Base-by-base conservation (phyloP, 2,329 filamentous ascomycete species). In the Colletotrichum agaves region DNA sequence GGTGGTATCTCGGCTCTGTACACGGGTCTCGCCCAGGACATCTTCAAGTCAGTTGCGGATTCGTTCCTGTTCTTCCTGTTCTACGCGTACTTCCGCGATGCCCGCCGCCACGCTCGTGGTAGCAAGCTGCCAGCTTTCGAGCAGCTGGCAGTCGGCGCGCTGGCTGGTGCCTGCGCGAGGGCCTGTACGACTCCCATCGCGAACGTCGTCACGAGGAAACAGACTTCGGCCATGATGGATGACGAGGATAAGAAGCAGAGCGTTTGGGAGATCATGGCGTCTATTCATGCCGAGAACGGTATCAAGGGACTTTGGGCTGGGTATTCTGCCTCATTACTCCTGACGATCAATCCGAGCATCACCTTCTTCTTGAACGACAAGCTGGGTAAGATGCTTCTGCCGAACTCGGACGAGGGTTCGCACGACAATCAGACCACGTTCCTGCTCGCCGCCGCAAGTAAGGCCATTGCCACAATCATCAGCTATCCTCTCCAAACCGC, bases 401-500 rank as follows among this genome's bases (percentile, higher is more conserved):
- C 82, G 76, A 43, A 85, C 7, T 80, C 83, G 1, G 84, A 82
- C 72, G 81, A 75, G 69, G 76, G 62, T 1, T 57, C 63, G 35
- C 44, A 57, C 23, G 62, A 27, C 10, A 57, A 57, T 13, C 56
- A 50, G 12, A 69, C 50, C 6, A 69, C 63, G 4, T 87, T 87
- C 69, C 69, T 87, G 11, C 75, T 87, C 37, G 93, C 94, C 0
- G 93, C 93, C 0, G 75, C 91, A 27, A 94, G 91, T 78, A 97
- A 97, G 79, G 90, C 90, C 0, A 81, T 91, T 23, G 93, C 93
- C 0, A 93, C 90, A 7, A 85, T 88, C 0, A 80, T 94, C 64
- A 97, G 92, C 1, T 97, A 97, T 75, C 94, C 94, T 0, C 91
- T 97, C 77, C 92, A 92, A 63, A 88, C 94, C 33, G 93, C 93